Evolutionary conservation across 2,329 filamentous ascomycete genomes (phyloP), one percentile per base, ranked within the genome.

Genomic region (Colletotrichum acutatum): DNA sequence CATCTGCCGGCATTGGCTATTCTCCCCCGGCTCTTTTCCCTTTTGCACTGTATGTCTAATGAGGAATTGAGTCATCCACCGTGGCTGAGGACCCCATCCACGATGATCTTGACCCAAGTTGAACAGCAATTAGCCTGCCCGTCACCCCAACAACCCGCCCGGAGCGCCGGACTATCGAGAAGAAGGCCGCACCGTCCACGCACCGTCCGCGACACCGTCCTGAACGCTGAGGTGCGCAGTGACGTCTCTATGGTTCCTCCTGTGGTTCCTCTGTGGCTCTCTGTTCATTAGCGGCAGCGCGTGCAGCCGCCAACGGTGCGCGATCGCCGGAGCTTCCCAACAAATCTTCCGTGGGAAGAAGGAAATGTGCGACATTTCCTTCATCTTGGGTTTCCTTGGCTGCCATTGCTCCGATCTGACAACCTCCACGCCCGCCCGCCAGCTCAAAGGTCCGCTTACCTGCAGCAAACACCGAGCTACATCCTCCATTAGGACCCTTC

Each of bases 251-350:
- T 42, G 37, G 37, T 42, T 42, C 37, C 37, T 42, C 32, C 32
- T 19, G 16, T 42, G 37, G 37, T 42, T n/a, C 30, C 16, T 42
- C 37, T 42, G 16, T 42, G 32, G 32, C 11, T 11, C 32, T 34
- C 32, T 34, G 32, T 12, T 3, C 11, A 34, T 11, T 42, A 42
- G 37, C 37, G 37, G 42, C 8, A 49, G 42, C 19, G 42, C 42
- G 19, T 49, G 42, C 42, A 49, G 42, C 19, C 42, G 42, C 42
- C 42, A 49, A 19, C 42, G 42, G 60, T 28, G 70, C 66, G 60
- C 56, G 59, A 60, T 64, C 66, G 66, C 46, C 70, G 70, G 70
- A 72, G 46, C 54, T 72, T 72, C 70, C 70, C 70, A 72, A 70
- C 70, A 72, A 72, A 70, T 70, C 54, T 60, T 52, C 66, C 66